Percentiles rank a stretch among this genome's conserved stretches.
These are phyloP conservation scores for Albifimbria verrucaria DNA, from an alignment of 2,329 filamentous ascomycete genomes.

Conservation along the genomic window DNA sequence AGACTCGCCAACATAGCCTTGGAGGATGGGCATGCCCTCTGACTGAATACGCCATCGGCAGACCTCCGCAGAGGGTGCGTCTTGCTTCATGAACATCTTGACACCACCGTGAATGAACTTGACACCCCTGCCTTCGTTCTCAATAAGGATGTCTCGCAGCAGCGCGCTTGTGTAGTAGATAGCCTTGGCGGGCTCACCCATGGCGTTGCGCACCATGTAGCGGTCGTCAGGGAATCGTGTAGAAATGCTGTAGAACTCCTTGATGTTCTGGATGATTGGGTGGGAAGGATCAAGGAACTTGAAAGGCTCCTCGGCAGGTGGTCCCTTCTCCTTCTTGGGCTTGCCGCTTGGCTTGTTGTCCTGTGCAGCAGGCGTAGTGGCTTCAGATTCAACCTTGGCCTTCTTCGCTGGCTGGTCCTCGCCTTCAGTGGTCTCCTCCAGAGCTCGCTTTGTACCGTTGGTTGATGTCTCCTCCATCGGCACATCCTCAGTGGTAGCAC, in stretches of 20 bases:
- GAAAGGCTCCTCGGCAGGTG: conserved; percentile 82
- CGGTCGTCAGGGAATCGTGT: conserved; percentile 82
- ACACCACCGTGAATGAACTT: conserved; percentile 97
- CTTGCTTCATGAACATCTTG: conserved; percentile 99
- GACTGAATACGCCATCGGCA: conserved; percentile 95
- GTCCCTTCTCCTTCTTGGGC: conserved; percentile 42
- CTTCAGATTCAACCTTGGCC: conserved; percentile 36
- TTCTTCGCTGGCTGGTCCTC: conserved; percentile 45
- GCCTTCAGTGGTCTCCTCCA: conserved; percentile 28
- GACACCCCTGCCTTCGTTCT: conserved; percentile 87
- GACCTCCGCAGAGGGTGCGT: conserved; percentile 79
- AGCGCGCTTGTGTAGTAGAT: conserved; percentile 94
- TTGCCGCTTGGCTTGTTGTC: conserved; percentile 25
- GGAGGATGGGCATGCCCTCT: conserved; percentile 86
- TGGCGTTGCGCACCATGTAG: conserved; percentile 93
- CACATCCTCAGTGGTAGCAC: no score
- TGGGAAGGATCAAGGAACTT: conserved; percentile 80
- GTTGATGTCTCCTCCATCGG: conserved; percentile 25
- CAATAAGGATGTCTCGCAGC: conserved; percentile 76
- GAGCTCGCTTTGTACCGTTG: conserved; percentile 31
- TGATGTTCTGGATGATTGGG: conserved; percentile 72
- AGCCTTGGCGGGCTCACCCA: conserved; percentile 83
- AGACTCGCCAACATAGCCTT: conserved; percentile 80
- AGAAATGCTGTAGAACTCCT: conserved; percentile 81
- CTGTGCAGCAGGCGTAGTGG: conserved; percentile 18